These are phyloP conservation scores for Anthracocystis walkeri DNA, from an alignment of 1,284 basidiomycete genomes.

Conservation along the genomic window DNA sequence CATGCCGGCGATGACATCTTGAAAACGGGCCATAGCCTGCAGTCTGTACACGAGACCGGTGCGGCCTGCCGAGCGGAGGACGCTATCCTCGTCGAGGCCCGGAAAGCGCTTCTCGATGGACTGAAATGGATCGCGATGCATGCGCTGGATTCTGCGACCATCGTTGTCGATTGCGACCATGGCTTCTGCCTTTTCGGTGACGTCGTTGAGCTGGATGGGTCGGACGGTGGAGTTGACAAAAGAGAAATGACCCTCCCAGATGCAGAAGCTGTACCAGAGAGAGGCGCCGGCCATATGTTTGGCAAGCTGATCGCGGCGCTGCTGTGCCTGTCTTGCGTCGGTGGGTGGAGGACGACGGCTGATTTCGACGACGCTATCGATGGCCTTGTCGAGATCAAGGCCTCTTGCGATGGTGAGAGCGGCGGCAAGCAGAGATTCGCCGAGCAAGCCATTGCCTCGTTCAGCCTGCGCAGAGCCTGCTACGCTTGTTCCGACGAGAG, in stretches of 20 bases:
- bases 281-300: constrained; percentile 39
- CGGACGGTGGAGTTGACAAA: constrained; percentile 46
- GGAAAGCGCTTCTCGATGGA: constrained; percentile 47
- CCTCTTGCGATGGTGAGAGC: constrained; percentile 46
- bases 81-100: constrained; percentile 47
- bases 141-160: constrained; percentile 39
- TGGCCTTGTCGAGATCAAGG: constrained; percentile 49
- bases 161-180: constrained; percentile 43
- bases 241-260: constrained; percentile 53
- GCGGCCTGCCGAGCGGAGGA: constrained; percentile 45
- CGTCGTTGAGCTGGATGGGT: constrained; percentile 33
- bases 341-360: constrained; percentile 7
- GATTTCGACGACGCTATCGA: constrained; percentile 31
- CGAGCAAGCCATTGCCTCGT: constrained; percentile 44
- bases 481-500: constrained; percentile 42
- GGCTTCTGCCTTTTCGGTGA: constrained; percentile 21
- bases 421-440: constrained; percentile 42
- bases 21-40: constrained; percentile 41
- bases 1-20: constrained; percentile 42
- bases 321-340: constrained; percentile 6
- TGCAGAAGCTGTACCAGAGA: constrained; percentile 46
- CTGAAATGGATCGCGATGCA: constrained; percentile 41
- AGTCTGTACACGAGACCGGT: constrained; percentile 47
- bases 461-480: constrained; percentile 38
- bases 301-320: constrained; percentile 20